Evolutionary conservation across 2,329 filamentous ascomycete species (phyloP), one percentile per base, ranked within the genome.

Genomic region (Colletotrichum aenigma): DNA sequence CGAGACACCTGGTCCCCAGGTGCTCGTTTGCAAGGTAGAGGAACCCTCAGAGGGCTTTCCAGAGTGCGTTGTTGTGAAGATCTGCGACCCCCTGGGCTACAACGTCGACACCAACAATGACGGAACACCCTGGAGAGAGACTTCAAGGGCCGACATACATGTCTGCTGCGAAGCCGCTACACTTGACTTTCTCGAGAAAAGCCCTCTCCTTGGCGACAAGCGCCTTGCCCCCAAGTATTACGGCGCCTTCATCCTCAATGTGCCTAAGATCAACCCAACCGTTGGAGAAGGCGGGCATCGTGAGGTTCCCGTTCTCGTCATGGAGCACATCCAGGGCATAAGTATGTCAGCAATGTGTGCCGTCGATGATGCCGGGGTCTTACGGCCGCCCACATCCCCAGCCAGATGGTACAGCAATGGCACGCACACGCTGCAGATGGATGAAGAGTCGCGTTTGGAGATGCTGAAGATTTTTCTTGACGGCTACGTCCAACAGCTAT

Each of bases 261-360:
- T n/a, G 38, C 38, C 2, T 3, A 43, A 43, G 38, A 43, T 43
- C 38, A 43, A 43, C 38, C 38, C 38, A 3, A 43, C 2, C 0
- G 38, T 43, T 0, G 38, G 38, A 0, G 38, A 43, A 3, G 1
- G 38, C 38, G 38, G 38, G n/a, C 2, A 2, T 0, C 38, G 38
- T 43, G 38, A n/a, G 38, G 38, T 43, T 43, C 38, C 38, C 38
- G 38, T 0, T 43, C 38, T 43, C 38, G 38, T 43, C 38, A 43
- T 43, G 38, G 38, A 43, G 0, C 38, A 43, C 16, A n/a, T 43
- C 38, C 38, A 43, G 16, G 38, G 38, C 38, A 43, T 6, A 6
- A 43, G 38, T 0, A n/a, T 43, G 38, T 43, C 4, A 10, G 38
- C 16, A 6, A 43, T 43, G 16, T n/a, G 38, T 43, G 38, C 16